A percentile compares a stretch with the other conserved stretches of the same genome.
phyloP scores from a whole-genome alignment of 2,329 filamentous ascomycete species.

The Epichloe sp. region DNA sequence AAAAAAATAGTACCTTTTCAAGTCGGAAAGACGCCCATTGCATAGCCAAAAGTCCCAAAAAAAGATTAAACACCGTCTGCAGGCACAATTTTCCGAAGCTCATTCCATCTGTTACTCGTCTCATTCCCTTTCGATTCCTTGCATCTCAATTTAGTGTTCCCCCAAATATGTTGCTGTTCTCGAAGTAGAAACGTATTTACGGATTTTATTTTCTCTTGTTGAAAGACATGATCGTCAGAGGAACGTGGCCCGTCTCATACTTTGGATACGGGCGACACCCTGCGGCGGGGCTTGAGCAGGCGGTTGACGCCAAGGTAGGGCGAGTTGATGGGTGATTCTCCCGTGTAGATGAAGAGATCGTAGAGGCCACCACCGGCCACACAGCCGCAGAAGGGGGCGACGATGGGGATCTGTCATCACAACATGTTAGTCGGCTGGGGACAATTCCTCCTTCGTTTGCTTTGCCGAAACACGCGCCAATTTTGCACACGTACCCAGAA shows the following conservation, averaged over 20 bases:
- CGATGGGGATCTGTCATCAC: conserved; percentile 51
- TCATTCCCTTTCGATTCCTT: too few relatives aligned
- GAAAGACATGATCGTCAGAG: background rate
- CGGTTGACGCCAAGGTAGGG: conserved; percentile 50
- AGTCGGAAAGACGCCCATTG: too few relatives aligned
- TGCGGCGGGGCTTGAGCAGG: conserved; percentile 23
- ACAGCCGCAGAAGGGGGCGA: conserved; percentile 54
- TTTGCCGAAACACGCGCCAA: too few relatives aligned
- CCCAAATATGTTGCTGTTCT: too few relatives aligned
- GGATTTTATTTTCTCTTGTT: background rate
- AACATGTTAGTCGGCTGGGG: conserved; percentile 3
- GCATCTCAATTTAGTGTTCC: too few relatives aligned
- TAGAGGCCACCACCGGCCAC: conserved; percentile 53
- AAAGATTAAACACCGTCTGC: too few relatives aligned
- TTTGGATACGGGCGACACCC: conserved; percentile 20
- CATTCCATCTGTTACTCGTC: too few relatives aligned
- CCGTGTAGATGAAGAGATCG: conserved; percentile 55
- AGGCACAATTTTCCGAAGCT: too few relatives aligned
- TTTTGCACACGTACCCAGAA: conserved; percentile 45
- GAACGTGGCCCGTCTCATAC: conserved; percentile 7
- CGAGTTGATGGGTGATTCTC: conserved; percentile 56
- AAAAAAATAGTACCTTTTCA: too few relatives aligned
- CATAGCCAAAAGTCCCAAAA: too few relatives aligned
- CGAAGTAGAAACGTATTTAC: too few relatives aligned
- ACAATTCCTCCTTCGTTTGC: background rate